Evolutionary conservation across 1,284 basidiomycete genomes (phyloP).

Genomic region (Apiotrichum mycotoxinovorans): DNA sequence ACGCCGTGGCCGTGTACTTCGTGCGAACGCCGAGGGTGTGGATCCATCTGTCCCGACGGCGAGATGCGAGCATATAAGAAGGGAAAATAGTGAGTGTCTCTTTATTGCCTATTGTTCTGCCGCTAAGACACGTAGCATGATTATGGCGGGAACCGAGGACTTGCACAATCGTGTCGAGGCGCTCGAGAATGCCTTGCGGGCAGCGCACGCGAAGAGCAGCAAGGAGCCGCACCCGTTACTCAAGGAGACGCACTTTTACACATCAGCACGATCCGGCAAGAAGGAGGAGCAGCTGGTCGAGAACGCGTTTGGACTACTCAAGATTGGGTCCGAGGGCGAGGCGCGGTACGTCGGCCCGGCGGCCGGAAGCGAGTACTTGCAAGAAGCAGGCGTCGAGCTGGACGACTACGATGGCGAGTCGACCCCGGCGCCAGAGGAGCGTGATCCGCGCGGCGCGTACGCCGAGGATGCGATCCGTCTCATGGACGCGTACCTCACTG

Average conservation of each 20-base stretch:
- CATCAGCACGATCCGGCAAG: constrained; percentile 13
- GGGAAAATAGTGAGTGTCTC: constrained; percentile 39
- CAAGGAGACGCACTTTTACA: constrained; percentile 35
- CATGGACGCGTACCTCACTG: constrained; percentile 3
- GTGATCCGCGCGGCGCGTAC: neutral
- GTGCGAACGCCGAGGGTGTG: constrained; percentile 46
- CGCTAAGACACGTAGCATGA: constrained; percentile 26
- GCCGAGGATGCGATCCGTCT: neutral
- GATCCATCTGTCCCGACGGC: constrained; percentile 46
- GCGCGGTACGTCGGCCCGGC: constrained; percentile 46
- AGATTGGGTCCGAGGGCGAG: constrained; percentile 35
- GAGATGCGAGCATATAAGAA: constrained; percentile 23
- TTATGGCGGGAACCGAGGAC: constrained; percentile 46
- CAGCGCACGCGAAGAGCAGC: constrained; percentile 26
- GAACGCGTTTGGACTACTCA: constrained; percentile 42
- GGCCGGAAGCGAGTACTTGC: constrained; percentile 35
- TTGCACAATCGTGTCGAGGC: constrained; percentile 41
- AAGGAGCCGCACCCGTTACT: constrained; percentile 39
- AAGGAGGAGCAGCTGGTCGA: constrained; percentile 6
- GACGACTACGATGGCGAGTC: constrained; percentile 20
- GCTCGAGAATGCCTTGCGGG: constrained; percentile 42
- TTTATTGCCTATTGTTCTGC: neutral
- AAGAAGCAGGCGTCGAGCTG: constrained; percentile 13
- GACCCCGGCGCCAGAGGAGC: neutral
- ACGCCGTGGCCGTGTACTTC: constrained; percentile 43